Conservation (phyloP, 331 rosid species). For the Acacia concinna region DNA sequence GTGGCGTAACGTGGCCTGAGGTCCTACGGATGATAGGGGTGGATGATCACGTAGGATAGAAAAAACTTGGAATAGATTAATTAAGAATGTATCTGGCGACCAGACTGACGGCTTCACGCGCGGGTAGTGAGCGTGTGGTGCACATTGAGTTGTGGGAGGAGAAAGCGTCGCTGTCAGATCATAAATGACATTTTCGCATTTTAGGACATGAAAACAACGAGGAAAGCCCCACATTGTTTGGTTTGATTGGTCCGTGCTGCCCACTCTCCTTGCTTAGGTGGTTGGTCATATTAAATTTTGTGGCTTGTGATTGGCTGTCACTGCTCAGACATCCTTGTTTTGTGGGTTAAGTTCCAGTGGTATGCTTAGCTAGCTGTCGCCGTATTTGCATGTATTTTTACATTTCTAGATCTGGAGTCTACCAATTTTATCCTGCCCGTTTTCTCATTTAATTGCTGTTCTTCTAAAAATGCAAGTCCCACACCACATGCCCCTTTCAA, state of each 20-base stretch:
- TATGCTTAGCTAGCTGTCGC: constrained; percentile 1
- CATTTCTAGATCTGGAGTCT: neutral
- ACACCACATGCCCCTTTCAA: neutral
- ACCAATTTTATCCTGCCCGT: neutral
- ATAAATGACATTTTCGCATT: constrained; percentile 37
- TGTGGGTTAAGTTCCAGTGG: constrained; percentile 3
- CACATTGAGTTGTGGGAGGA: neutral
- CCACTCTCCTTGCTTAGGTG: constrained; percentile 33
- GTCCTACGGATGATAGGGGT: no score
- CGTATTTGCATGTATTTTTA: neutral
- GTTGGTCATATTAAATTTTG: constrained; percentile 24
- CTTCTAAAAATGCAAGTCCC: neutral
- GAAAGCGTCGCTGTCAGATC: constrained; percentile 39
- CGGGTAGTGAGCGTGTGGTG: neutral
- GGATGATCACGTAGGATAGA: neutral
- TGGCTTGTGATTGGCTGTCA: constrained; percentile 37
- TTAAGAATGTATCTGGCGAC: constrained; percentile 13
- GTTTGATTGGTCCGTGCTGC: constrained; percentile 39
- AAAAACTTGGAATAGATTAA: constrained; percentile 8
- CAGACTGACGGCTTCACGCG: constrained; percentile 41
- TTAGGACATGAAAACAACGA: constrained; percentile 32
- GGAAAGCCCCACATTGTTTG: constrained; percentile 1
- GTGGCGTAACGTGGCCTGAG: neutral
- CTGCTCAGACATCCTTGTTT: constrained; percentile 21
- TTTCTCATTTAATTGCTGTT: neutral